A percentile compares a stretch with the other conserved stretches of the same genome.
These are phyloP conservation scores for Chlorokybus atmophyticus DNA, from an alignment of 139 green algal genomes.

Conservation along the genomic window DNA sequence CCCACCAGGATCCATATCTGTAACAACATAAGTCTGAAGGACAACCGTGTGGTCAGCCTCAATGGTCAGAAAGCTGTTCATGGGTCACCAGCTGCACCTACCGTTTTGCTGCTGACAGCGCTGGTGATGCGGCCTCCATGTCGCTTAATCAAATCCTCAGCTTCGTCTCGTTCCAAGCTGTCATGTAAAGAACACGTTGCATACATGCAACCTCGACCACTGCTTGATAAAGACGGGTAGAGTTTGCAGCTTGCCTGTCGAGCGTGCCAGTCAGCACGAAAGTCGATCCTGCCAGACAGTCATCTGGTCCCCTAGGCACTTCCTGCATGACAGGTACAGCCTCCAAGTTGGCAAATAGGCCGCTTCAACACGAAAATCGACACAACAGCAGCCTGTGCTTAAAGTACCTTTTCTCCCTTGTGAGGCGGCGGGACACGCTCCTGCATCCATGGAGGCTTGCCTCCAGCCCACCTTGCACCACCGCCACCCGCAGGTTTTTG, in stretches of 20 bases:
- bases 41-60: constrained; percentile 2
- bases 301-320: constrained; percentile 51
- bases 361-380: too few species aligned
- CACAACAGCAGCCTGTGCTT: too few species aligned
- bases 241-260: constrained; percentile 17
- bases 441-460: too few species aligned
- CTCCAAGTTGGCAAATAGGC: too few species aligned
- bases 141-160: constrained; percentile 65
- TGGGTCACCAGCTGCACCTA: constrained; percentile 36
- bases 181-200: background rate
- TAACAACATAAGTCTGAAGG: constrained; percentile 14
- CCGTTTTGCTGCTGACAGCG: constrained; percentile 67
- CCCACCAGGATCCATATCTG: constrained; percentile 20
- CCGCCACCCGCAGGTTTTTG: too few species aligned
- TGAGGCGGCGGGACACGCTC: too few species aligned
- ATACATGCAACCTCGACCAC: background rate
- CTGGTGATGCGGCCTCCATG: constrained; percentile 60
- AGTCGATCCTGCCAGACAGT: constrained; percentile 65
- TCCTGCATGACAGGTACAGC: too few species aligned
- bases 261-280: constrained; percentile 73
- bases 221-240: background rate
- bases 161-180: constrained; percentile 56
- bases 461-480: too few species aligned
- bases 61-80: background rate
- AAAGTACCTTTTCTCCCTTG: too few species aligned